Evolutionary conservation across 164 flowering plant species (phyloP).

Genomic region (Dillenia turbinata): DNA sequence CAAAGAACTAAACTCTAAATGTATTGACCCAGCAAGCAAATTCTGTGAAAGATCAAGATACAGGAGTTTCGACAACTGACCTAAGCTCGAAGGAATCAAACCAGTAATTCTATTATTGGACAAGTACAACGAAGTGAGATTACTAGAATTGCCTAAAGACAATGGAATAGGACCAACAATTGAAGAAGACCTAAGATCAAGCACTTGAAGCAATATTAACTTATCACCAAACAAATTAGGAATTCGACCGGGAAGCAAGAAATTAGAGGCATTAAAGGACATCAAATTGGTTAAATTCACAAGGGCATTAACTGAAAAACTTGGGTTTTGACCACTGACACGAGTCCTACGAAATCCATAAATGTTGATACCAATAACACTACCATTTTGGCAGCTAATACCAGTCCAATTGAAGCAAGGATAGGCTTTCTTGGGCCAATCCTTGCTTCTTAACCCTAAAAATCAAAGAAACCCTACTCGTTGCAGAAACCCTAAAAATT

Average conservation of each 20-base stretch:
- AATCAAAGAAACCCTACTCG: too few relatives aligned
- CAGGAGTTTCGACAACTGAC: slow-evolving; percentile 36
- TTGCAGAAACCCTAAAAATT: too few relatives aligned
- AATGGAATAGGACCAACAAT: slow-evolving; percentile 38
- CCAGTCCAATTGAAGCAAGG: slow-evolving; percentile 56
- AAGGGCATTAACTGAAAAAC: slow-evolving; percentile 44
- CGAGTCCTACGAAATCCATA: slow-evolving; percentile 60
- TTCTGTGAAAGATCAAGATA: slow-evolving; percentile 55
- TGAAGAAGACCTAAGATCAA: slow-evolving; percentile 46
- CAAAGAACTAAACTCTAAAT: slow-evolving; percentile 29
- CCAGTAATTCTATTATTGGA: slow-evolving; percentile 47
- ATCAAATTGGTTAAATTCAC: too few relatives aligned
- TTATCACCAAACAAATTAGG: slow-evolving; percentile 35
- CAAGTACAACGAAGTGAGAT: slow-evolving; percentile 31
- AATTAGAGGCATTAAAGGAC: too few relatives aligned
- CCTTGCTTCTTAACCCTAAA: slow-evolving; percentile 62
- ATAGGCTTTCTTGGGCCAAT: slow-evolving; percentile 78
- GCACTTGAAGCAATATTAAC: slow-evolving; percentile 21
- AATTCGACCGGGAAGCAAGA: slow-evolving; percentile 34
- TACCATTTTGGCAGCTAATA: slow-evolving; percentile 39
- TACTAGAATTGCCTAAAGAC: slow-evolving; percentile 44
- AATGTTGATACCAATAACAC: slow-evolving; percentile 49
- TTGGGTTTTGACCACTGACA: slow-evolving; percentile 40
- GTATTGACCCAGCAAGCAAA: slow-evolving; percentile 42
- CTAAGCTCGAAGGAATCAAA: slow-evolving; percentile 44